Base-by-base conservation (phyloP, 805 yeast species). In the Saturnispora gosingensis region DNA sequence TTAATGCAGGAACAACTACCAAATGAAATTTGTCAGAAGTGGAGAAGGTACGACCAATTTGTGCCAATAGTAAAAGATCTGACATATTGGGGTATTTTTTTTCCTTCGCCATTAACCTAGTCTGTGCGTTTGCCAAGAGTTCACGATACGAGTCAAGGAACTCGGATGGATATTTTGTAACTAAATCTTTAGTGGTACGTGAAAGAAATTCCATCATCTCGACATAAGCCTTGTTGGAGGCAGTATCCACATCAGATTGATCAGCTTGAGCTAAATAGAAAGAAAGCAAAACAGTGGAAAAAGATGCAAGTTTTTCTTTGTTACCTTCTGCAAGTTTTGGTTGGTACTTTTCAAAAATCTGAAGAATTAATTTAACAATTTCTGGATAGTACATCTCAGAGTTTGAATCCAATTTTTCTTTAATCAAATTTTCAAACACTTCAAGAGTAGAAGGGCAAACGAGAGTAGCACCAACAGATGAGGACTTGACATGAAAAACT, bases 11-110 rank as follows among this genome's bases (percentile, higher is more conserved):
- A 0, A 97, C 90, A 4, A 83, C 90, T 10, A 93, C 85, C 53
- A 89, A 73, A 72, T 93, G 99, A 68, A 86, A 91, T 63, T 88
- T 90, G 72, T 93, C 99, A 0, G 99, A 93, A 0, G 97, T 88
- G 0, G 99, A 90, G 63, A 85, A 93, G 4, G 89, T 64, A 50
- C 76, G 72, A 6, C 97, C 97, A 52, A 90, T 73, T 5, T 88
- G 59, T 0, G 81, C 73, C 61, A 83, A 86, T 54, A 85, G 78
- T 5, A 87, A 67, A 53, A 88, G 67, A 62, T 89, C 96, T 1
- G 78, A 69, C 15, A 68, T 58, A 43, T 64, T 67, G 30, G 76
- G 73, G 53, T 71, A 73, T 13, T 40, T 18, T 3, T 48, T 27
- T 15, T 46, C 44, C 11, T 32, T 18, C 5, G 9, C 22, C 49